Conservation (phyloP, 139 green algal species). For the Chlorella sp. region DNA sequence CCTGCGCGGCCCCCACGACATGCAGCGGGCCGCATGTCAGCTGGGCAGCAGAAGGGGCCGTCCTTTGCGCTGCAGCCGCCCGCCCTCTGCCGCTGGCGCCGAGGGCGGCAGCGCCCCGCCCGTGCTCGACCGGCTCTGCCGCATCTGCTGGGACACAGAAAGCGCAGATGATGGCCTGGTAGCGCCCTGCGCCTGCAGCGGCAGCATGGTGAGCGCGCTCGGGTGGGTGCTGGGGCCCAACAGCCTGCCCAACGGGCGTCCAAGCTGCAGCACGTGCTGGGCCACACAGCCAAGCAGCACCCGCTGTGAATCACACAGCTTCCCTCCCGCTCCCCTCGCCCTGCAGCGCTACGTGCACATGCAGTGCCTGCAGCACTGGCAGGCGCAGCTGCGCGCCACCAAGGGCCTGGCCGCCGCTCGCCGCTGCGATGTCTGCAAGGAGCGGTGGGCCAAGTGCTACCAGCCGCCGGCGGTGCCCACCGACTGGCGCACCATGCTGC, state of each 20-base stretch:
- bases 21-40: background rate
- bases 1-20: too few relatives aligned
- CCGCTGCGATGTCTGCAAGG: conserved; percentile 20
- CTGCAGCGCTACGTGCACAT: conserved; percentile 17
- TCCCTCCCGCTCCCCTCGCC: background rate
- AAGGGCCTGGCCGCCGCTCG: conserved; percentile 8
- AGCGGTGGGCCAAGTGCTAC: background rate
- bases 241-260: too few relatives aligned
- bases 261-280: too few relatives aligned
- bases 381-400: conserved; percentile 14
- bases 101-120: background rate
- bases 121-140: background rate
- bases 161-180: background rate
- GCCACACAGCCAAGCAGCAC: too few relatives aligned
- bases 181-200: conserved; percentile 17
- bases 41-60: background rate
- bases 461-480: background rate
- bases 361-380: conserved; percentile 7
- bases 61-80: background rate
- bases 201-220: conserved; percentile 13
- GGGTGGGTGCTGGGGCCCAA: too few relatives aligned
- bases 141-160: conserved; percentile 19
- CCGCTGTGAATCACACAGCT: background rate
- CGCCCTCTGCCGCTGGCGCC: background rate
- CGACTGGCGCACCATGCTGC: conserved; percentile 3